These are phyloP conservation scores for Leucaena leucocephala DNA, from an alignment of 306 rosid species.

Conservation along the genomic window DNA sequence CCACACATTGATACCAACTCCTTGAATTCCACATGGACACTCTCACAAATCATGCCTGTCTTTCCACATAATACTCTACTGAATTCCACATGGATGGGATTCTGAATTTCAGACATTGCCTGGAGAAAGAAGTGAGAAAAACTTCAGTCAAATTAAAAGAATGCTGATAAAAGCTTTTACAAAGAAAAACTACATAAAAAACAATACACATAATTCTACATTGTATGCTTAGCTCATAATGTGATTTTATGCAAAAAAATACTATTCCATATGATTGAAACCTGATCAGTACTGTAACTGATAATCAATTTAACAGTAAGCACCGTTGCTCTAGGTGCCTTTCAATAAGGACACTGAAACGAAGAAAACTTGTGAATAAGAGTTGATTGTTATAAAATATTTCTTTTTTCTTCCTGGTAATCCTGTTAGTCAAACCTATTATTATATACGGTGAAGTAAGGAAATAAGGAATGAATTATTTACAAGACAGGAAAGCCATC, in stretches of 20 bases:
- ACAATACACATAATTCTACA: slow-evolving; percentile 6
- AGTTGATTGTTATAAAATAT: not conserved
- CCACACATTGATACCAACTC: slow-evolving; percentile 82
- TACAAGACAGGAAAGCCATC: not conserved
- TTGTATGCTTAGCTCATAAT: not conserved
- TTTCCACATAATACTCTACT: slow-evolving; percentile 56
- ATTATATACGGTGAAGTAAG: not conserved
- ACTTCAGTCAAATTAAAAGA: slow-evolving; percentile 13
- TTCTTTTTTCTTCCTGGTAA: not conserved
- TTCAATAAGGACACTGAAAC: not conserved
- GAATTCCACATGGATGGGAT: slow-evolving; percentile 68
- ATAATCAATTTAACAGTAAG: not conserved
- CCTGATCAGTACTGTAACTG: slow-evolving; percentile 1
- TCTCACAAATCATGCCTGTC: slow-evolving; percentile 75
- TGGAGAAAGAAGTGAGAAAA: slow-evolving; percentile 41
- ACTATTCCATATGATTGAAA: not conserved
- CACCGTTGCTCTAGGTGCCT: not conserved
- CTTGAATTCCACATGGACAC: slow-evolving; percentile 77
- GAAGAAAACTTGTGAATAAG: slow-evolving; percentile 20
- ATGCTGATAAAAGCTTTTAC: slow-evolving; percentile 16
- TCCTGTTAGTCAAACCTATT: not conserved
- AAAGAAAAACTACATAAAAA: slow-evolving; percentile 9
- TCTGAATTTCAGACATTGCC: slow-evolving; percentile 81
- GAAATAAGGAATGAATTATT: not conserved
- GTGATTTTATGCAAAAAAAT: not conserved